Conservation (phyloP, 140 eudicot species). For the Ambrosia hybrid region DNA sequence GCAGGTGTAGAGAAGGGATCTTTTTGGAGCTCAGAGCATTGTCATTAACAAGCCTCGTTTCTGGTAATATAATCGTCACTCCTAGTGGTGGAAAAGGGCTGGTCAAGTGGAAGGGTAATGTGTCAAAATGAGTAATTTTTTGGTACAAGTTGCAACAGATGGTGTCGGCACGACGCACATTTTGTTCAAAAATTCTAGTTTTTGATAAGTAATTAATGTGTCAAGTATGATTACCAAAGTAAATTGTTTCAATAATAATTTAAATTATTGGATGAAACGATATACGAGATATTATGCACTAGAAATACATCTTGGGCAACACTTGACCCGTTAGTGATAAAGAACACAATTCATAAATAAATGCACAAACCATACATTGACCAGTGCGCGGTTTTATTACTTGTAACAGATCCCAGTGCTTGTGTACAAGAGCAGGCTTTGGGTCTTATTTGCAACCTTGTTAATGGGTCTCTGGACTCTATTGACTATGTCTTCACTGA, state of each 20-base stretch:
- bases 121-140: neutral
- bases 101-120: neutral
- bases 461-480: constrained; percentile 67
- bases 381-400: constrained; percentile 11
- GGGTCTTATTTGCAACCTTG: constrained; percentile 56
- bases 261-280: neutral
- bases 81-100: neutral
- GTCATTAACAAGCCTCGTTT: constrained; percentile 67
- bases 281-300: neutral
- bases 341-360: neutral
- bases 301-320: constrained; percentile 1
- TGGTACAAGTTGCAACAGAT: neutral
- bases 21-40: constrained; percentile 66
- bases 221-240: neutral
- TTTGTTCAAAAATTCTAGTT: neutral
- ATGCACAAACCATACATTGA: neutral
- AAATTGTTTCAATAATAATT: neutral
- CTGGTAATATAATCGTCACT: constrained; percentile 51
- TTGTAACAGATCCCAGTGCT: constrained; percentile 68
- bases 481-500: constrained; percentile 63
- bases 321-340: neutral
- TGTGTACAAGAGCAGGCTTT: constrained; percentile 93
- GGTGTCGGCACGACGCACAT: neutral
- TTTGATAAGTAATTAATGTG: neutral
- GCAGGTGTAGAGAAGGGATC: constrained; percentile 67